A percentile compares a stretch with the other conserved stretches of the same genome.
phyloP scores from a whole-genome alignment of 768 basidiomycete genomes.

The Calocera cornea region DNA sequence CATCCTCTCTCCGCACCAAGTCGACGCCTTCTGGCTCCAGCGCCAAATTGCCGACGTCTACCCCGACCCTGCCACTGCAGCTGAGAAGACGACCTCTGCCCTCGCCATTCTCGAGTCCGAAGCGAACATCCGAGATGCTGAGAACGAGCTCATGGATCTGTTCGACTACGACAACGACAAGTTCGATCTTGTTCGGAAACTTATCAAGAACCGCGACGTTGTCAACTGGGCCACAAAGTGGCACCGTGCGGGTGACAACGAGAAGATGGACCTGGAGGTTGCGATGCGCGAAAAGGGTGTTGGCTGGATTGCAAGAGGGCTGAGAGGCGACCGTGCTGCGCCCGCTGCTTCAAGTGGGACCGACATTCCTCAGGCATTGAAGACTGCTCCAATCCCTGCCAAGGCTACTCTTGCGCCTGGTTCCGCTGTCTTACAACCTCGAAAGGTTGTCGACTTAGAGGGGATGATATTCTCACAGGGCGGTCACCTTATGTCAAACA shows the following conservation, averaged over 20 bases:
- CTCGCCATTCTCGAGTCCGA: constrained; percentile 78
- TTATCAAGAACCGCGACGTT: constrained; percentile 90
- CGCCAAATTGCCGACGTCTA: constrained; percentile 83
- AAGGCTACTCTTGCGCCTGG: constrained; percentile 81
- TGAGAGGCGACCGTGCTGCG: constrained; percentile 58
- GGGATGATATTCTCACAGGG: constrained; percentile 94
- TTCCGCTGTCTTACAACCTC: constrained; percentile 66
- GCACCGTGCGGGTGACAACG: constrained; percentile 75
- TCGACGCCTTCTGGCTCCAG: constrained; percentile 99
- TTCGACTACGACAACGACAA: constrained; percentile 72
- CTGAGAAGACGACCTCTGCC: constrained; percentile 76
- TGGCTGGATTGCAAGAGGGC: constrained; percentile 86
- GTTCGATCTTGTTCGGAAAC: constrained; percentile 77
- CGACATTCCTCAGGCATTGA: constrained; percentile 57
- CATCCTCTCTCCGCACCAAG: constrained; percentile 71
- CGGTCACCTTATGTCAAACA: constrained; percentile 95
- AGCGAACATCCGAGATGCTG: constrained; percentile 76
- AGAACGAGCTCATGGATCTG: constrained; percentile 91
- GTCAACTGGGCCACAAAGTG: constrained; percentile 97
- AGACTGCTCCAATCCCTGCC: constrained; percentile 64
- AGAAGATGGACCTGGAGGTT: constrained; percentile 85
- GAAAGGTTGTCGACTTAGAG: constrained; percentile 75
- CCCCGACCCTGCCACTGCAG: constrained; percentile 85
- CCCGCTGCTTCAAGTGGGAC: constrained; percentile 27
- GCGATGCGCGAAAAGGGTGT: constrained; percentile 96